Percentiles rank a stretch among this genome's conserved stretches.
Conservation (phyloP, 129 eudicot species). For the Rutidosis leptorrhynchoides region DNA sequence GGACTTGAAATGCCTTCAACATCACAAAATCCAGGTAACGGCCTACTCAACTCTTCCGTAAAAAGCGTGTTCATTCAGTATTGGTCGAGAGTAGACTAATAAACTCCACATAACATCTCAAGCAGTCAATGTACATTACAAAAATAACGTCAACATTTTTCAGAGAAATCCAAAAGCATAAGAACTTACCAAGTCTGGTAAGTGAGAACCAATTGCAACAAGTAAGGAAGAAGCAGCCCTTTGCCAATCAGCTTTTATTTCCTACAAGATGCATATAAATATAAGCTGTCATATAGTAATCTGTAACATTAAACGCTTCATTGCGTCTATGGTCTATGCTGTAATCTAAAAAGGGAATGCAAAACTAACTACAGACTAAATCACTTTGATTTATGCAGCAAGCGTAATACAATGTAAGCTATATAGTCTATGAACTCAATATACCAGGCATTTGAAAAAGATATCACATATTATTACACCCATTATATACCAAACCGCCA, state of each 20-base stretch:
- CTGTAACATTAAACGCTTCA: background rate
- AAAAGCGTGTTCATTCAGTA: background rate
- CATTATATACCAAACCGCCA: background rate
- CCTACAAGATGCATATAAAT: conserved; percentile 43
- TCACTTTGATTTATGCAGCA: background rate
- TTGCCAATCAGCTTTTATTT: conserved; percentile 93
- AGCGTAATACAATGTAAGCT: background rate
- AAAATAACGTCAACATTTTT: conserved; percentile 1
- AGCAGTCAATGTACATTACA: background rate
- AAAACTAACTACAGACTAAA: background rate
- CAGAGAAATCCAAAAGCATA: conserved; percentile 10
- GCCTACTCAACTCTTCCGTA: conserved; percentile 9
- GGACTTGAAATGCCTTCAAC: background rate
- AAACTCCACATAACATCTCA: background rate
- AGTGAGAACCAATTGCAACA: conserved; percentile 90
- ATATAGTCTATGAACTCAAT: background rate
- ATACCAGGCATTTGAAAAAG: conserved; percentile 2
- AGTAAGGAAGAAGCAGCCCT: conserved; percentile 90
- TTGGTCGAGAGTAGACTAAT: background rate
- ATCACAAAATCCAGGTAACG: conserved; percentile 1
- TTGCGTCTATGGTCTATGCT: no score
- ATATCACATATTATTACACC: background rate
- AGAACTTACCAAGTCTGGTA: conserved; percentile 84
- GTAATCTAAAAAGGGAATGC: no score
- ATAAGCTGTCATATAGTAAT: conserved; percentile 3